Percentiles rank a stretch among this genome's conserved stretches.
These are phyloP conservation scores for Septoria petroselini DNA, from an alignment of 2,329 filamentous ascomycete species.

Conservation along the genomic window DNA sequence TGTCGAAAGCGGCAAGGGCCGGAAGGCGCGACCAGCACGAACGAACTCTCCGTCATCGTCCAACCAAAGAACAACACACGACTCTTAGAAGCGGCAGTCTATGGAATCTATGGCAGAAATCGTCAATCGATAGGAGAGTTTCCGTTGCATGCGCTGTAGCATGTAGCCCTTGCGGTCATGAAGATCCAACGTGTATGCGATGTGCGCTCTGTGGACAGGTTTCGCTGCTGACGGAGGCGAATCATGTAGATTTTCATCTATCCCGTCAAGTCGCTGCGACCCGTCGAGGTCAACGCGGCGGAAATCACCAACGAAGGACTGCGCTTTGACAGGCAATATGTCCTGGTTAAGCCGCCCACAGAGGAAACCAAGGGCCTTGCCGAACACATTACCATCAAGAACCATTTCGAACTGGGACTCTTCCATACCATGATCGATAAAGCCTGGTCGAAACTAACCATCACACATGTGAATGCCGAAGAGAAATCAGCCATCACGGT, in stretches of 20 bases:
- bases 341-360: constrained; percentile 36
- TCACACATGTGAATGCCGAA: constrained; percentile 34
- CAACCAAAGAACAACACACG: no score
- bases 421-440: constrained; percentile 37
- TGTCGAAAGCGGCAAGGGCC: no score
- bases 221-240: constrained; percentile 5
- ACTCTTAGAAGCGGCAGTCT: neutral
- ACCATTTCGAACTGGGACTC: constrained; percentile 35
- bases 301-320: constrained; percentile 39
- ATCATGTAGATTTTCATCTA: constrained; percentile 36
- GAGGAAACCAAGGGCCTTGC: constrained; percentile 32
- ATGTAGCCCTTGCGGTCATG: constrained; percentile 23
- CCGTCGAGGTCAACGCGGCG: constrained; percentile 35
- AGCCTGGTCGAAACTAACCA: constrained; percentile 38
- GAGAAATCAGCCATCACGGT: constrained; percentile 31
- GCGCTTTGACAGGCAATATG: constrained; percentile 38
- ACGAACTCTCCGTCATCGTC: no score
- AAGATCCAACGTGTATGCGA: constrained; percentile 35
- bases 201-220: neutral
- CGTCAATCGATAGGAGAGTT: neutral
- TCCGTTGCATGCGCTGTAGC: neutral
- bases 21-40: no score
- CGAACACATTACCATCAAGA: constrained; percentile 39
- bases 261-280: constrained; percentile 35
- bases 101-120: neutral